Conservation (phyloP, 179 eudicot species). For the Corrigiola litoralis region DNA sequence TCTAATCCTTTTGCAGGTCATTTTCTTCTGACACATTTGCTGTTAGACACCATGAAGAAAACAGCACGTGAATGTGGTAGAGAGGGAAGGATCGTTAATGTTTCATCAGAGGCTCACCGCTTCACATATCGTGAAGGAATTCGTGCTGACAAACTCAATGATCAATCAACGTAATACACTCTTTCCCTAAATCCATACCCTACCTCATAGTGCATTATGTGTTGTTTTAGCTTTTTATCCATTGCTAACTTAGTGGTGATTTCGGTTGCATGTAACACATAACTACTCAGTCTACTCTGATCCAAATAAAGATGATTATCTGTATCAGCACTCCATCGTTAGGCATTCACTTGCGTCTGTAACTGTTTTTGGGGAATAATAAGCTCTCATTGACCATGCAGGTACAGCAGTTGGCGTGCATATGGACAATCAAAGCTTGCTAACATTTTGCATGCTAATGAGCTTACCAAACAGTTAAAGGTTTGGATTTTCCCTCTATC, state of each 20-base stretch:
- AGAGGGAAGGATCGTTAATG: constrained; percentile 85
- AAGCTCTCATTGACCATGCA: constrained; percentile 23
- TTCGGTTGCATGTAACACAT: too few species aligned
- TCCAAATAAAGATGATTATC: not conserved
- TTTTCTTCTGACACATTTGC: constrained; percentile 70
- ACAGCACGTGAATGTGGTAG: constrained; percentile 48
- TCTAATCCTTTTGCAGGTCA: constrained; percentile 52
- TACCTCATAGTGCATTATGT: not conserved
- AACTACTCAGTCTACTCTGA: too few species aligned
- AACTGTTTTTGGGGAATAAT: not conserved
- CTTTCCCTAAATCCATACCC: not conserved
- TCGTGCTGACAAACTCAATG: constrained; percentile 68
- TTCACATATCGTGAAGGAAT: constrained; percentile 61
- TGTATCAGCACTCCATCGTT: not conserved
- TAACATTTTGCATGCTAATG: constrained; percentile 67
- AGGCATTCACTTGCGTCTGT: too few species aligned
- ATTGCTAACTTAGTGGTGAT: too few species aligned
- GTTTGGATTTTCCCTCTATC: constrained; percentile 21
- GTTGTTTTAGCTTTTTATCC: not conserved
- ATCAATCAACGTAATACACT: constrained; percentile 45
- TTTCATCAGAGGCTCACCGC: constrained; percentile 71
- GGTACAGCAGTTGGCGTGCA: constrained; percentile 52
- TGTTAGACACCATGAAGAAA: constrained; percentile 74
- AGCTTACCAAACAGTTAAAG: constrained; percentile 63
- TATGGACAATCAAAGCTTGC: constrained; percentile 91